Base-by-base conservation (phyloP, 2,329 filamentous ascomycete genomes). In the Sordariomycetes sp. region DNA sequence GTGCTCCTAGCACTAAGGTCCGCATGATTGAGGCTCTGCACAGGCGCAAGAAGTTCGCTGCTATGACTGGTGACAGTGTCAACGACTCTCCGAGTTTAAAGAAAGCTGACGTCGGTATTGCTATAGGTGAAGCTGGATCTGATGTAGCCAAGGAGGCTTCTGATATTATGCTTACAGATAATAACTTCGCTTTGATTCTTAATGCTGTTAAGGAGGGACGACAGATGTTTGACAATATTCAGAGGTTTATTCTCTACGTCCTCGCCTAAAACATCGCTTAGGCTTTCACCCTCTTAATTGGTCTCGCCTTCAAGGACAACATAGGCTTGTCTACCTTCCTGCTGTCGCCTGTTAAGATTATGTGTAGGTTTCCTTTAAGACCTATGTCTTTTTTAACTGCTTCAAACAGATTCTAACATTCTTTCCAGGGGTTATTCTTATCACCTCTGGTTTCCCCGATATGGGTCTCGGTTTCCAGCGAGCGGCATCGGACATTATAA, bases 1-100 rank as follows among this genome's bases (percentile, higher is more conserved):
- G 86, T 64, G 82, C 85, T 1, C 86, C 87, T 0, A 79, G 80
- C 32, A 89, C 86, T 2, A 89, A 89, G 66, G 85, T 88, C 14
- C 79, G 85, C 50, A 89, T 89, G 86, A 87, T 89, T 58, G 83
- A 87, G 60, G 85, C 85, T n/a, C 76, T 89, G 20, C 85, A 88
- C 65, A 77, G 85, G 20, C 79, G 84, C 50, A 76, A 76, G 34
- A 72, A 74, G 18, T 88, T 83, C 65, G 82, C 79, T 40, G 84
- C 83, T 53, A 88, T 88, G 84, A 88, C 84, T 28, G 85, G 85
- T 54, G 86, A 88, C 63, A 85, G 85, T 53, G 85, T 88, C 35
- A 88, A 88, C 61, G 86, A 88, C 65, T 82, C 81, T 6, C 86
- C 85, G 1, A 85, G 83, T 14, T 76, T 88, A 25, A 83, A 86